Evolutionary conservation across 805 yeast genomes (phyloP), one percentile per base, ranked within the genome.

Genomic region (Candida ficus): DNA sequence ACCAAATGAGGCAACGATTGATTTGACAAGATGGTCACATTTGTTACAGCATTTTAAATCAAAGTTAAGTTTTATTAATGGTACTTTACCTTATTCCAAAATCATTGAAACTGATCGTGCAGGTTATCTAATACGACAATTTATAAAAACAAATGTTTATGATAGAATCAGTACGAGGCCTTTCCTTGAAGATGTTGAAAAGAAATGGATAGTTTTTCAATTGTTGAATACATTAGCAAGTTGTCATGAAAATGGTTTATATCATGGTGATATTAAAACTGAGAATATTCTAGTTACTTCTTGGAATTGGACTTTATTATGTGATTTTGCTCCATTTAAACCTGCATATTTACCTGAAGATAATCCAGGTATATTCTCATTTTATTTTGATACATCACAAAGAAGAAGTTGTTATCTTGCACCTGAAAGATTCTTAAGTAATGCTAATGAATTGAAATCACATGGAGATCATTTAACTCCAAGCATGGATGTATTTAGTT

Each of bases 261-360:
- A 66, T 41, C 99, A 93, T 61, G 98, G 99, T 7, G 98, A 93
- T 65, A 71, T 93, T 46, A 90, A 93, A 63, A 70, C 91, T 0
- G 99, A 93, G 61, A 93, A 93, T 60, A 74, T 93, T 12, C 63
- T 93, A 39, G 80, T 89, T 5, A 83, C 95, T 1, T 76, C 91
- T 22, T 86, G 95, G 85, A 85, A 87, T 60, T 90, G 96, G 95
- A 66, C 81, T 1, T 65, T 81, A 46, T 59, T 93, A 11, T 68
- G 87, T 2, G 99, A 93, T 61, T 91, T 91, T 63, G 83, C 96
- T 2, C 70, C 78, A 1, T 76, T 82, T 56, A 93, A 93, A 61
- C 99, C 99, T 0, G 78, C 78, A 0, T 78, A 72, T 50, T 63
- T 93, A 25, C 97, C 98, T 0, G 96, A 86, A 48, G 93, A 89